A percentile compares a stretch with the other conserved stretches of the same genome.
phyloP scores from a whole-genome alignment of 73 alveolate genomes.

The Blepharisma stoltei region DNA sequence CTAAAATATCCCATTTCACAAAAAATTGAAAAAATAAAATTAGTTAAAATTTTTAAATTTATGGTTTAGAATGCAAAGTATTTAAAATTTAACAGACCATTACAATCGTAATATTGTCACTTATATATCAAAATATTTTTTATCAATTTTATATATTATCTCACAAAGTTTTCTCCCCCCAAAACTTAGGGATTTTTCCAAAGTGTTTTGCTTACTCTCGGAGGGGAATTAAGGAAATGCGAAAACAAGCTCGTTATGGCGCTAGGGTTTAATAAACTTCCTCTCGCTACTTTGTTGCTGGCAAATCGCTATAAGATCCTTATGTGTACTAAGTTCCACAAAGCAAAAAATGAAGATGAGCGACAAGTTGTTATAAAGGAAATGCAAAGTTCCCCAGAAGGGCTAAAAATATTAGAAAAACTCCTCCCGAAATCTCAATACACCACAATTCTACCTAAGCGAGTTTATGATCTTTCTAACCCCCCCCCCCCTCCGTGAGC shows the following conservation, averaged over 20 bases:
- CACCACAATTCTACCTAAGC: constrained; percentile 34
- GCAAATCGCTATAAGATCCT: constrained; percentile 51
- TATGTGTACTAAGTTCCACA: constrained; percentile 42
- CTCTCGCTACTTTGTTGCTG: constrained; percentile 41
- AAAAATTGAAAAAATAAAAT: no score
- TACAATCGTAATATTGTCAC: no score
- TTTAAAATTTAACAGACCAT: no score
- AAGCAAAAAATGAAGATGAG: constrained; percentile 52
- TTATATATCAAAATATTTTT: no score
- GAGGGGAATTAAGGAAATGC: constrained; percentile 40
- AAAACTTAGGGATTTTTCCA: constrained; percentile 41
- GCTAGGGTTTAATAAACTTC: constrained; percentile 46
- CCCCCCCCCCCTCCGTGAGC: no score
- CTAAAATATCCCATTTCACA: no score
- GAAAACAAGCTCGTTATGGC: constrained; percentile 53
- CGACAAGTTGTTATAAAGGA: constrained; percentile 35
- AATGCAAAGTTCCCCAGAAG: constrained; percentile 56
- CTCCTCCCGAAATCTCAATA: constrained; percentile 22
- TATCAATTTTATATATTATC: no score
- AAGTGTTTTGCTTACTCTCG: no score
- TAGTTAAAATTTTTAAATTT: no score
- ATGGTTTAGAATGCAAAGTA: no score
- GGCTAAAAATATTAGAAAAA: constrained; percentile 39
- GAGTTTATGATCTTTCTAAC: constrained; percentile 78
- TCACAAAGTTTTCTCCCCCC: no score